A percentile compares a stretch with the other conserved stretches of the same genome.
These are phyloP conservation scores for Elaeis guineensis DNA, from an alignment of 176 grass and related monocot species.

Conservation along the genomic window DNA sequence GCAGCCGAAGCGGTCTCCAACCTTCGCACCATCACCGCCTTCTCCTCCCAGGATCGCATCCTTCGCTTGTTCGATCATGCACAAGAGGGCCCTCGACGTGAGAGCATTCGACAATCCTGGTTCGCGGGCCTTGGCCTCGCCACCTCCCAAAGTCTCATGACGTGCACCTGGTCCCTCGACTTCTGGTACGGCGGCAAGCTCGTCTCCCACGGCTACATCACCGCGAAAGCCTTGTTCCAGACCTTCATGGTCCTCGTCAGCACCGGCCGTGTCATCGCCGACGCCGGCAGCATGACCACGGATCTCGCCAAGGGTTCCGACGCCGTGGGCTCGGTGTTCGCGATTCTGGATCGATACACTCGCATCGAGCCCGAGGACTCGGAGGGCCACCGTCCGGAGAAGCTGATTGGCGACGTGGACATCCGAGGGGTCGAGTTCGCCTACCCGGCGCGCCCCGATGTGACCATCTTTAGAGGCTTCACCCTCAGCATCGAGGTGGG, in stretches of 20 bases:
- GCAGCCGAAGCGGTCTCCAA: slow-evolving; percentile 90
- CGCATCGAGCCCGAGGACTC: slow-evolving; percentile 67
- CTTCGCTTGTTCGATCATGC: slow-evolving; percentile 58
- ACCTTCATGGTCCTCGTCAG: slow-evolving; percentile 96
- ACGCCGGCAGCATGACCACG: slow-evolving; percentile 93
- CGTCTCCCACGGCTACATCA: slow-evolving; percentile 50
- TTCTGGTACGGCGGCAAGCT: slow-evolving; percentile 95
- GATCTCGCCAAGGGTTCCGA: slow-evolving; percentile 93
- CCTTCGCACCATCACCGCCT: slow-evolving; percentile 85
- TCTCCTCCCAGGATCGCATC: slow-evolving; percentile 86
- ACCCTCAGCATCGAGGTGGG: slow-evolving; percentile 70
- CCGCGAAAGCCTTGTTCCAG: slow-evolving; percentile 68
- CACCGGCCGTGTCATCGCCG: slow-evolving; percentile 93
- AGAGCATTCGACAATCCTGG: slow-evolving; percentile 82
- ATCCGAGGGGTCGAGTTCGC: slow-evolving; percentile 68
- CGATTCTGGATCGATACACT: slow-evolving; percentile 67
- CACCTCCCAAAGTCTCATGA: slow-evolving; percentile 81
- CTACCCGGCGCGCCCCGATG: slow-evolving; percentile 63
- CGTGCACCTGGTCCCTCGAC: slow-evolving; percentile 80
- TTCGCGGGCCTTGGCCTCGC: slow-evolving; percentile 75
- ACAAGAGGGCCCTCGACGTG: slow-evolving; percentile 63
- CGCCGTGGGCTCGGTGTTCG: slow-evolving; percentile 77
- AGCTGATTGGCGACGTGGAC: slow-evolving; percentile 63
- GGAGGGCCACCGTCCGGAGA: slow-evolving; percentile 51
- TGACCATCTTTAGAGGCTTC: slow-evolving; percentile 83